Evolutionary conservation across 1,139 yeast genomes (phyloP).

Genomic region (Petasospora rhodanensis): DNA sequence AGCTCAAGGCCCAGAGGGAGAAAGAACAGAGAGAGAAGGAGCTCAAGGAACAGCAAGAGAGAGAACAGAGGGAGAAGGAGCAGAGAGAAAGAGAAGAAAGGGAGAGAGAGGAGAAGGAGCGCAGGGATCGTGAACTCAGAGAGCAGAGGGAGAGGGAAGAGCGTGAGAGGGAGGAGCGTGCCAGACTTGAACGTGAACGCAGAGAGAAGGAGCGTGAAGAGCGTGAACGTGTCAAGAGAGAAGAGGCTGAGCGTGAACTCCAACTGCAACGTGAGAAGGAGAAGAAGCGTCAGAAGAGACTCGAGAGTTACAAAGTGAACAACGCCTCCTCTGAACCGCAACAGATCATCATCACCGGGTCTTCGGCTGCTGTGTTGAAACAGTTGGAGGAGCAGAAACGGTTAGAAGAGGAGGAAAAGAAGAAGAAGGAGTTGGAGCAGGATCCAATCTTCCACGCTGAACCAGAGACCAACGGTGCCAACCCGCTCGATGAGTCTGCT

Average conservation of each 20-base stretch:
- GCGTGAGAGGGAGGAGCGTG: constrained; percentile 2
- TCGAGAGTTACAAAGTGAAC: constrained; percentile 7
- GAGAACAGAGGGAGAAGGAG: constrained; percentile 4
- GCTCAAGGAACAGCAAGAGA: constrained; percentile 3
- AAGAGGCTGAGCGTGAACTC: too few species aligned
- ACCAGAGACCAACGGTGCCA: background rate
- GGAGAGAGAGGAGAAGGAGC: constrained; percentile 3
- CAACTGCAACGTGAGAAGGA: constrained; percentile 7
- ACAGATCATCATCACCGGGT: constrained; percentile 12
- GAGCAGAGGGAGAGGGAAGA: constrained; percentile 1
- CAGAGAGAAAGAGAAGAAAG: constrained; percentile 1
- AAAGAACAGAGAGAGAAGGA: constrained; percentile 4
- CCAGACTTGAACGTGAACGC: constrained; percentile 4
- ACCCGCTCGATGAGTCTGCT: constrained; percentile 22
- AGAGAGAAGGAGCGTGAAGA: constrained; percentile 8
- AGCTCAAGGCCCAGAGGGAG: background rate
- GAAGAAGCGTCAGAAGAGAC: constrained; percentile 8
- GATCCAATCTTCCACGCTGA: background rate
- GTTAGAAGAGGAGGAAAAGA: constrained; percentile 5
- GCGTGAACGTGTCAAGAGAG: constrained; percentile 11
- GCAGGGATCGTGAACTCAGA: constrained; percentile 1
- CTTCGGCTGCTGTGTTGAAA: constrained; percentile 7
- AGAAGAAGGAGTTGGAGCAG: constrained; percentile 2
- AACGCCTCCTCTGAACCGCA: constrained; percentile 6
- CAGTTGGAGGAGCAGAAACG: constrained; percentile 12